Percentiles rank a stretch among this genome's conserved stretches.
Conservation (phyloP, 257 asterid species). For the Fraxinus quadrangulata region DNA sequence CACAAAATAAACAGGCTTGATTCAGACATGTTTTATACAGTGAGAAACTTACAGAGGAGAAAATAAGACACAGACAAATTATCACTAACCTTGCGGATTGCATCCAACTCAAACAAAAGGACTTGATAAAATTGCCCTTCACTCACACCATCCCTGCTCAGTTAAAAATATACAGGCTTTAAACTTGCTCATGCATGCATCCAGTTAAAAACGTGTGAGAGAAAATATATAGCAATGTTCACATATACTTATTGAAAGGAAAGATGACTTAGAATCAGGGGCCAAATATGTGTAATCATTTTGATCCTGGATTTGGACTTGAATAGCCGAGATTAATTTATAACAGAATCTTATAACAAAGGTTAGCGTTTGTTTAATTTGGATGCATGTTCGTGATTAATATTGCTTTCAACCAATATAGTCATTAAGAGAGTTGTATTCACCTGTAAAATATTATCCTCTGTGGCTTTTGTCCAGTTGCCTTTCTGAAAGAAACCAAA, state of each 20-base stretch:
- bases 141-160: constrained; percentile 90
- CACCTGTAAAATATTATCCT: constrained; percentile 95
- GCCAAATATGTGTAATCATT: background rate
- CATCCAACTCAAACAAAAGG: constrained; percentile 87
- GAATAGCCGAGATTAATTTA: too few species aligned
- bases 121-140: constrained; percentile 98
- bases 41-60: background rate
- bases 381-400: background rate
- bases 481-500: constrained; percentile 91
- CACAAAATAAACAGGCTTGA: background rate
- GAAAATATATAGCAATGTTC: background rate
- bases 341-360: background rate
- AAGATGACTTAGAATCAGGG: background rate
- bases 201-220: constrained; percentile 15
- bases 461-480: constrained; percentile 98
- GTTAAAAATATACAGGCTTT: background rate
- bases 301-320: background rate
- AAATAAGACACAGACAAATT: background rate
- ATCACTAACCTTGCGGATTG: constrained; percentile 81
- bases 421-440: background rate
- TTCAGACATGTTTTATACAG: constrained; percentile 11
- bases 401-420: background rate
- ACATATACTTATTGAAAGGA: background rate
- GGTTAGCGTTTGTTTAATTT: background rate
- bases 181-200: background rate